Conservation (phyloP, 352 stramenopile genomes). For the Pythium coloratum region DNA sequence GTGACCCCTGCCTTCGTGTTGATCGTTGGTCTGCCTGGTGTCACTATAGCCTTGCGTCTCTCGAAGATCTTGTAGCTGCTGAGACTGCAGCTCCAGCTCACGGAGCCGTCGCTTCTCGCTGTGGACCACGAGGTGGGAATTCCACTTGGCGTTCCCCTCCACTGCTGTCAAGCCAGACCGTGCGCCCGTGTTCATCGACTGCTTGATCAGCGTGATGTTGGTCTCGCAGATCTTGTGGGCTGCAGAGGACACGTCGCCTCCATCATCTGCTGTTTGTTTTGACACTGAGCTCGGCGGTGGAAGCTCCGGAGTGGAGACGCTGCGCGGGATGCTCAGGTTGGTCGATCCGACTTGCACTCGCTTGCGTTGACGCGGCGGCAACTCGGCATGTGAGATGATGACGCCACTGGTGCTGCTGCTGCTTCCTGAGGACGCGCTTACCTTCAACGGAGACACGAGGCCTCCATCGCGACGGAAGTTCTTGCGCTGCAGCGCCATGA, state of each 20-base stretch:
- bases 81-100: not conserved
- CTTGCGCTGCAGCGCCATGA: conserved; percentile 52
- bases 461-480: conserved; percentile 51
- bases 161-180: not conserved
- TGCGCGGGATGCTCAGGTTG: conserved; percentile 44
- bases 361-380: conserved; percentile 57
- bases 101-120: conserved; percentile 17
- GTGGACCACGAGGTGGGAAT: conserved; percentile 18
- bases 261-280: conserved; percentile 6
- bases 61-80: not conserved
- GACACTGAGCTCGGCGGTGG: not conserved
- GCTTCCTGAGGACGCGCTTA: not conserved
- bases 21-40: not conserved
- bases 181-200: conserved; percentile 21
- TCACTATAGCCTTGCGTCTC: not conserved
- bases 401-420: conserved; percentile 2
- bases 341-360: conserved; percentile 75
- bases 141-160: not conserved
- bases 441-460: conserved; percentile 10
- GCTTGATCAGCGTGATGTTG: conserved; percentile 48
- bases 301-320: conserved; percentile 22
- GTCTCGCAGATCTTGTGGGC: conserved; percentile 38
- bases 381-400: conserved; percentile 44
- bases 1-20: not conserved
- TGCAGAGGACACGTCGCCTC: conserved; percentile 25